phyloP scores from a whole-genome alignment of 306 rosid genomes.

The Trifolium fragiferum region DNA sequence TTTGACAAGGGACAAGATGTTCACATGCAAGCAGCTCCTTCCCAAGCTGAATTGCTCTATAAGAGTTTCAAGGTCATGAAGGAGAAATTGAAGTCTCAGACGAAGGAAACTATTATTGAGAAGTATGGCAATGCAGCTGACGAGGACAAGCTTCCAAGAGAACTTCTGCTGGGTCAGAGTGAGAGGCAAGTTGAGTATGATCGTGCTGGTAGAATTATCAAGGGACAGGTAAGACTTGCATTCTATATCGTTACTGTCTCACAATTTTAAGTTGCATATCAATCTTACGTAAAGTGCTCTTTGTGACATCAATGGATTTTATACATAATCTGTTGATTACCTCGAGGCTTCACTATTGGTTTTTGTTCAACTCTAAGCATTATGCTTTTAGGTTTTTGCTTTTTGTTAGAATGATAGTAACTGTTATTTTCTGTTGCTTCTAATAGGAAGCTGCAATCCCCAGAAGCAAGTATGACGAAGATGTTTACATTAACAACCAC shows the following conservation, averaged over 20 bases:
- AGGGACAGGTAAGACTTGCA: constrained; percentile 54
- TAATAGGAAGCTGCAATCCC: constrained; percentile 40
- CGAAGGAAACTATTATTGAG: constrained; percentile 52
- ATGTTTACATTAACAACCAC: constrained; percentile 57
- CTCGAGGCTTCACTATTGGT: not conserved
- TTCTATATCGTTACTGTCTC: not conserved
- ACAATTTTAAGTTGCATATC: not conserved
- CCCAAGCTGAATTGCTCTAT: constrained; percentile 49
- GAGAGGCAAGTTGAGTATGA: constrained; percentile 72
- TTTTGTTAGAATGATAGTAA: not conserved
- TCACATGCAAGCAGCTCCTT: constrained; percentile 75
- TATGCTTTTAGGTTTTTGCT: not conserved
- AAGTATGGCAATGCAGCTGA: constrained; percentile 44
- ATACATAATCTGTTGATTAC: not conserved
- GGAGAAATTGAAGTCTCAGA: constrained; percentile 63
- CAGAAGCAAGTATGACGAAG: constrained; percentile 63
- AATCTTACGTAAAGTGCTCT: not conserved
- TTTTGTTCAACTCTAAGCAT: constrained; percentile 4
- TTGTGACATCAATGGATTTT: not conserved
- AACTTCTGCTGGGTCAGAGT: constrained; percentile 66
- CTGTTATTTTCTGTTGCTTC: constrained; percentile 1
- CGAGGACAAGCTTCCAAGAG: constrained; percentile 53
- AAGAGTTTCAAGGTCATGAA: constrained; percentile 63
- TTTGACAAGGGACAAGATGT: constrained; percentile 61
- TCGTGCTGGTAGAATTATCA: constrained; percentile 46